phyloP scores from a whole-genome alignment of 1,284 basidiomycete species.

The Marasmius fiardii region DNA sequence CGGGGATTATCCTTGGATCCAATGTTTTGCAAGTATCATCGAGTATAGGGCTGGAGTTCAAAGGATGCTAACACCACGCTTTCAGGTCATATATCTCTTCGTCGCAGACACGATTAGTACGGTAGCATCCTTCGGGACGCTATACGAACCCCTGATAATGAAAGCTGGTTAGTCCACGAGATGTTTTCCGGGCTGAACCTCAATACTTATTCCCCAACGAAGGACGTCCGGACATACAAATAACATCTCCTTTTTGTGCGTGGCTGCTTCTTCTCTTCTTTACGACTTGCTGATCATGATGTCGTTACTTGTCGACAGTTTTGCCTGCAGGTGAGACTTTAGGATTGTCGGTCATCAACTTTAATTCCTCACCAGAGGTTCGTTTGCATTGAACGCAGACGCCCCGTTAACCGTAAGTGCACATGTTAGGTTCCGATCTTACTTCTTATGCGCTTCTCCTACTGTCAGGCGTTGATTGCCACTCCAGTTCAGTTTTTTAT shows the following conservation, averaged over 20 bases:
- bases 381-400: constrained; percentile 12
- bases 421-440: neutral
- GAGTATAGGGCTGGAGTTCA: neutral
- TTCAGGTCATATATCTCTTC: constrained; percentile 26
- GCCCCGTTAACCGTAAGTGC: constrained; percentile 21
- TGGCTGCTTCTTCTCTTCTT: neutral
- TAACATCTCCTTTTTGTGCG: constrained; percentile 4
- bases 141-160: constrained; percentile 30
- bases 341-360: neutral
- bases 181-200: neutral
- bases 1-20: neutral
- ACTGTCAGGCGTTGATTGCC: constrained; percentile 20
- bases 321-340: constrained; percentile 17
- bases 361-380: neutral
- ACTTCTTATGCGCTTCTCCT: neutral
- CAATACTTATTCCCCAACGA: neutral
- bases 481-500: constrained; percentile 24
- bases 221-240: constrained; percentile 8
- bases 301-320: neutral
- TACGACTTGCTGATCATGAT: neutral
- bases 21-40: neutral
- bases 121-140: constrained; percentile 25
- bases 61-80: neutral
- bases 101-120: constrained; percentile 28
- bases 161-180: constrained; percentile 24